Conservation (phyloP, 768 basidiomycete species). For the Vararia minispora region DNA sequence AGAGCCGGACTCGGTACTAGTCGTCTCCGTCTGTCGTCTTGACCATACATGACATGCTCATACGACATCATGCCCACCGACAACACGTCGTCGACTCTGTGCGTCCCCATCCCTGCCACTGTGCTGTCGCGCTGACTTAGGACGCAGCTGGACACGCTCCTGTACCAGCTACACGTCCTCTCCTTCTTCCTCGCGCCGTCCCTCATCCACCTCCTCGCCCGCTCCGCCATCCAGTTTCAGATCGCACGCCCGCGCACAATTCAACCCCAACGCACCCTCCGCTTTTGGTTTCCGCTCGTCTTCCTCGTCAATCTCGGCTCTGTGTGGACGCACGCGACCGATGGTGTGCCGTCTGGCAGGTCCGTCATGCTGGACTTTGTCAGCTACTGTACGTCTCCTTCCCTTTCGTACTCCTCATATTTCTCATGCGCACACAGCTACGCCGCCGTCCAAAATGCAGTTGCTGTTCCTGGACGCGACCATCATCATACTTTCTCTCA, state of each 20-base stretch:
- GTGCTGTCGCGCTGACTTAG: conserved; percentile 6
- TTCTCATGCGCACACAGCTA: conserved; percentile 10
- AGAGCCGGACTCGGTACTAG: neutral
- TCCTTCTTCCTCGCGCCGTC: conserved; percentile 73
- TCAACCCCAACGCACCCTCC: conserved; percentile 52
- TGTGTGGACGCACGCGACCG: conserved; percentile 49
- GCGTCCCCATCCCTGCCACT: conserved; percentile 19
- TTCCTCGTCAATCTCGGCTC: conserved; percentile 45
- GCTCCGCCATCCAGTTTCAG: conserved; percentile 51
- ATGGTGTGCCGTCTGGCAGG: conserved; percentile 44
- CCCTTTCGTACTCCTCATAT: neutral
- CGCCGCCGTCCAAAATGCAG: conserved; percentile 53
- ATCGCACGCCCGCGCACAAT: conserved; percentile 58
- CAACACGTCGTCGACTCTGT: conserved; percentile 63
- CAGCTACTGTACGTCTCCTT: conserved; percentile 50
- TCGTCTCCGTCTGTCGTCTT: too few relatives aligned
- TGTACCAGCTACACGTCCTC: conserved; percentile 63
- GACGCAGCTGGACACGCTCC: conserved; percentile 51
- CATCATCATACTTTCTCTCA: conserved; percentile 55
- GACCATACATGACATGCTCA: conserved; percentile 19
- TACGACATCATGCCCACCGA: conserved; percentile 43
- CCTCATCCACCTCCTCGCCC: conserved; percentile 40
- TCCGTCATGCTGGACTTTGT: conserved; percentile 68
- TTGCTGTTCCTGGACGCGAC: conserved; percentile 56
- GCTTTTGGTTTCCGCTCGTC: conserved; percentile 53